These are phyloP conservation scores for Paralagenidium karlingii DNA, from an alignment of 352 stramenopile species.

Conservation along the genomic window DNA sequence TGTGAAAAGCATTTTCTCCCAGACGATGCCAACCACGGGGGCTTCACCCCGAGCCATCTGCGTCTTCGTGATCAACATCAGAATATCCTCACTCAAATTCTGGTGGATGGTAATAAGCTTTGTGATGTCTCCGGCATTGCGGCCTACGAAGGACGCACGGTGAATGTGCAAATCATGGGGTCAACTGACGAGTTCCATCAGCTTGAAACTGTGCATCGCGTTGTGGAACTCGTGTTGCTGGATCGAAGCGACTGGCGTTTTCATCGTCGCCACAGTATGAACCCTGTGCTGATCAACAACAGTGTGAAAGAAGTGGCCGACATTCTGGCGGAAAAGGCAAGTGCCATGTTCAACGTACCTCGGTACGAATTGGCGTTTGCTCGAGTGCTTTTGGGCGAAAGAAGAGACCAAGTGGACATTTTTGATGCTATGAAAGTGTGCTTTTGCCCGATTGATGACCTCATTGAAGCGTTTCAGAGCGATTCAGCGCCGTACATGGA, in stretches of 20 bases:
- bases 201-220: constrained; percentile 39
- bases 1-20: constrained; percentile 23
- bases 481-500: constrained; percentile 57
- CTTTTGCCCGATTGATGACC: constrained; percentile 14
- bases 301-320: constrained; percentile 47
- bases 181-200: no score
- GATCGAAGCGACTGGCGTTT: constrained; percentile 56
- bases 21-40: constrained; percentile 10
- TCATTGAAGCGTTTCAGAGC: constrained; percentile 11
- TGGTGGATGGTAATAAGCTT: constrained; percentile 46
- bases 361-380: constrained; percentile 37
- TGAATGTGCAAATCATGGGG: constrained; percentile 67
- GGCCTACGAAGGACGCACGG: constrained; percentile 62
- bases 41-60: constrained; percentile 23
- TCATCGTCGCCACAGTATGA: no score
- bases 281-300: constrained; percentile 24
- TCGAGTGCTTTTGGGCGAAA: constrained; percentile 40
- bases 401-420: constrained; percentile 58
- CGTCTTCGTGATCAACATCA: constrained; percentile 55
- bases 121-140: constrained; percentile 52
- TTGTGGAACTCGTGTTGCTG: constrained; percentile 58
- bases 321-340: constrained; percentile 22
- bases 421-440: constrained; percentile 46
- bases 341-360: constrained; percentile 28
- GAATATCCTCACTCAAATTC: constrained; percentile 47